These are phyloP conservation scores for Corynespora cassiicola DNA, from an alignment of 2,329 filamentous ascomycete species.

Conservation along the genomic window DNA sequence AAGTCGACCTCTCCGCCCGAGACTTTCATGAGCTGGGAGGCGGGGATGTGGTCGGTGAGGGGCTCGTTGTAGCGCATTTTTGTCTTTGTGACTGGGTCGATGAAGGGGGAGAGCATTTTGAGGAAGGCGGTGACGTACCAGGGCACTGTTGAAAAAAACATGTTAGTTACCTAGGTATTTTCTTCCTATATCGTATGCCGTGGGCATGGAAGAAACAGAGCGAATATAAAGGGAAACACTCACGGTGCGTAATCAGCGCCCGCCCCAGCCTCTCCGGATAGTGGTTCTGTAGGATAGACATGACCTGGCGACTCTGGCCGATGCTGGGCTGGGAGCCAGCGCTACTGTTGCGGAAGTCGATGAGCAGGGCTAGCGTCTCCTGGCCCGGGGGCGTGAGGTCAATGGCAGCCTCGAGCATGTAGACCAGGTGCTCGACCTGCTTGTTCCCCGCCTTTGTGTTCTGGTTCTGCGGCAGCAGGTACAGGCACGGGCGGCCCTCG, in stretches of 20 bases:
- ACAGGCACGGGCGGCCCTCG: slow-evolving; percentile 84
- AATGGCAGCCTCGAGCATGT: slow-evolving; percentile 89
- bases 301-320: slow-evolving; percentile 78
- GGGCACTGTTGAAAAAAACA: slow-evolving; percentile 65
- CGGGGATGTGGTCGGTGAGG: slow-evolving; percentile 79
- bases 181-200: too few species aligned
- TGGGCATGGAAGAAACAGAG: not conserved
- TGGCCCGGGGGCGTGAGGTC: slow-evolving; percentile 87
- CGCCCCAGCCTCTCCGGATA: slow-evolving; percentile 92
- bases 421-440: slow-evolving; percentile 93
- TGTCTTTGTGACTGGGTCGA: slow-evolving; percentile 89
- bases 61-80: slow-evolving; percentile 99
- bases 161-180: slow-evolving; percentile 10
- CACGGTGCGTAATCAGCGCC: slow-evolving; percentile 88
- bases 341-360: slow-evolving; percentile 87
- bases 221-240: slow-evolving; percentile 32
- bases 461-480: slow-evolving; percentile 87
- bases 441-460: slow-evolving; percentile 87
- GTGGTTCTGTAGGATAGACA: slow-evolving; percentile 91
- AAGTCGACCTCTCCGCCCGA: slow-evolving; percentile 84
- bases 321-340: slow-evolving; percentile 78
- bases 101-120: slow-evolving; percentile 94
- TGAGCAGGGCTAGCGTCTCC: slow-evolving; percentile 84
- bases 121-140: slow-evolving; percentile 95
- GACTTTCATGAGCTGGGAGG: slow-evolving; percentile 80